These are phyloP conservation scores for Chaetomium fimeti DNA, from an alignment of 495 filamentous ascomycete genomes.

Conservation along the genomic window DNA sequence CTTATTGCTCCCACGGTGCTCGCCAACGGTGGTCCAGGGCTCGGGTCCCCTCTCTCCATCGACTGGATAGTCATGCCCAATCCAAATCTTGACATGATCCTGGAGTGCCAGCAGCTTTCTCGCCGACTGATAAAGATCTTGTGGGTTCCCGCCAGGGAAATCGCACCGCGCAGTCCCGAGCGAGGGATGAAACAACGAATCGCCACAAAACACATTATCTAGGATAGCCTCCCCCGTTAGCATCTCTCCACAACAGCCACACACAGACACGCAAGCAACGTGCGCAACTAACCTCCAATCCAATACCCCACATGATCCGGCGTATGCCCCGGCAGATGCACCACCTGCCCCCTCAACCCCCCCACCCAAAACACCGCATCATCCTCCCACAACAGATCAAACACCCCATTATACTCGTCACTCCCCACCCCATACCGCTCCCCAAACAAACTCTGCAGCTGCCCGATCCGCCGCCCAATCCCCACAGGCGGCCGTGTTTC, in stretches of 20 bases:
- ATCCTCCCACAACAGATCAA: slow-evolving; percentile 55
- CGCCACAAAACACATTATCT: slow-evolving; percentile 59
- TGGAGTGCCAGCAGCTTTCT: slow-evolving; percentile 49
- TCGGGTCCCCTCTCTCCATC: slow-evolving; percentile 31
- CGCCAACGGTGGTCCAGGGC: slow-evolving; percentile 50
- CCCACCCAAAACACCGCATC: slow-evolving; percentile 54
- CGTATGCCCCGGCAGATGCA: slow-evolving; percentile 62
- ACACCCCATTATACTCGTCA: slow-evolving; percentile 46
- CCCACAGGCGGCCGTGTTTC: slow-evolving; percentile 41
- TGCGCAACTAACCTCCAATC: slow-evolving; percentile 46
- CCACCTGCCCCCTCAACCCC: slow-evolving; percentile 41
- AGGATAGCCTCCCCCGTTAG: not conserved
- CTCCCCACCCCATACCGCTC: slow-evolving; percentile 46
- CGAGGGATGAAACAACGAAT: slow-evolving; percentile 59
- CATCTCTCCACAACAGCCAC: not conserved
- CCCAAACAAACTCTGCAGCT: slow-evolving; percentile 53
- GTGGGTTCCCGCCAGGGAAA: slow-evolving; percentile 56
- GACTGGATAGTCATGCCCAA: slow-evolving; percentile 52
- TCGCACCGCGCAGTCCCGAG: slow-evolving; percentile 59
- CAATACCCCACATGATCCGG: slow-evolving; percentile 61
- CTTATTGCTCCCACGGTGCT: slow-evolving; percentile 52
- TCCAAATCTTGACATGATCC: slow-evolving; percentile 50
- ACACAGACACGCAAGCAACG: not conserved
- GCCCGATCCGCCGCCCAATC: slow-evolving; percentile 55
- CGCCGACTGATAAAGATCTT: slow-evolving; percentile 45